Evolutionary conservation across 2,329 filamentous ascomycete genomes (phyloP).

Genomic region (Gremmenia infestans): DNA sequence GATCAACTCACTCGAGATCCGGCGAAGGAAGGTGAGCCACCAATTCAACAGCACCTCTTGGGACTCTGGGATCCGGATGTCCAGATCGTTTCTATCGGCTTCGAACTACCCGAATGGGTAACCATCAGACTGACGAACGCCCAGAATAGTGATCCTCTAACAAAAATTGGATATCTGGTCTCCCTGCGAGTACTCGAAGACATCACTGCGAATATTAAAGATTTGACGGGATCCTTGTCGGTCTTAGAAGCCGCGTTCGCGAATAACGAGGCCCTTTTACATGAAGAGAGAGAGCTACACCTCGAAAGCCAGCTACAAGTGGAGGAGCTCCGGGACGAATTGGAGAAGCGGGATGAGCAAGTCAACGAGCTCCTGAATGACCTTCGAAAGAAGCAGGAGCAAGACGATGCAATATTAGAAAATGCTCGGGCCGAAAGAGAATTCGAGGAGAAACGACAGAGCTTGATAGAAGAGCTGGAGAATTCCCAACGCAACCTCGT

Average conservation of each 20-base stretch:
- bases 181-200: neutral
- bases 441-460: neutral
- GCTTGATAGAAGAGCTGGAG: neutral
- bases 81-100: neutral
- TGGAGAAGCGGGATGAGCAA: neutral
- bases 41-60: neutral
- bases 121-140: neutral
- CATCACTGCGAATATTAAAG: neutral
- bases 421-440: neutral
- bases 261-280: neutral
- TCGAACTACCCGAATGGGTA: neutral
- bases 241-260: neutral
- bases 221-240: neutral
- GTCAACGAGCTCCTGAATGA: too few species aligned
- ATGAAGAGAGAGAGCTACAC: neutral
- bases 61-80: neutral
- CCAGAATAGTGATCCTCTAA: neutral
- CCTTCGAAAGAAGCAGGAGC: neutral
- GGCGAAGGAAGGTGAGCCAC: neutral
- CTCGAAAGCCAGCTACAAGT: neutral
- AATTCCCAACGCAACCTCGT: neutral
- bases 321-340: neutral
- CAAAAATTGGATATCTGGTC: neutral
- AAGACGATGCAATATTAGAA: neutral
- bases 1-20: neutral